Percentiles rank a stretch among this genome's conserved stretches.
phyloP scores from a whole-genome alignment of 2,329 filamentous ascomycete species.

The Dactylellina drechsleri region DNA sequence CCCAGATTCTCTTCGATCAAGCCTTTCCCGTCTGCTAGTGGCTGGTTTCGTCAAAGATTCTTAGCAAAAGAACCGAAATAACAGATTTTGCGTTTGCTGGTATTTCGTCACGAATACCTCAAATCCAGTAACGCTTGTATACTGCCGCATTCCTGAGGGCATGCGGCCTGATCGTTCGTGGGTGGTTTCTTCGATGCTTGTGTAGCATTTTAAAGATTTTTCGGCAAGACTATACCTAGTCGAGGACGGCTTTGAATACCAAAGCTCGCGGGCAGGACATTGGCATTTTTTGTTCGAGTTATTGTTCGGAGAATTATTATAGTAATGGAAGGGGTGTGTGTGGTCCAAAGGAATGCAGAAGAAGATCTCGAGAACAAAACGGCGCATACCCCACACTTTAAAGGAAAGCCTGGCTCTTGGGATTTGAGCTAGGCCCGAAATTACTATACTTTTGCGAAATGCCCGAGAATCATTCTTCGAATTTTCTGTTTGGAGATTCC shows the following conservation, averaged over 20 bases:
- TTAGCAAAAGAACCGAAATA: background rate
- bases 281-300: background rate
- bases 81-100: conserved; percentile 1
- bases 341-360: conserved; percentile 2
- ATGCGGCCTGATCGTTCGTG: conserved; percentile 11
- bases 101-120: conserved; percentile 19
- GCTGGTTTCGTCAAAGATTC: conserved; percentile 20
- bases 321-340: background rate
- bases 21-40: conserved; percentile 12
- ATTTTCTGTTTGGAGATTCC: conserved; percentile 14
- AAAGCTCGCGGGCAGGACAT: no score
- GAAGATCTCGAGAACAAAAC: background rate
- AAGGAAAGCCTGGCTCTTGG: background rate
- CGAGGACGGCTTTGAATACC: background rate
- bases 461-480: background rate
- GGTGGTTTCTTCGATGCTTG: background rate
- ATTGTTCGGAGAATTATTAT: conserved; percentile 16
- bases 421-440: background rate
- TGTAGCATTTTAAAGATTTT: background rate
- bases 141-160: conserved; percentile 19
- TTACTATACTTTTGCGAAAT: background rate
- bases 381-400: conserved; percentile 15
- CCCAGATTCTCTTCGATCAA: conserved; percentile 7
- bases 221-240: conserved; percentile 12
- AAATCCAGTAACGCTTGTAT: conserved; percentile 2